Conservation (phyloP, 2,329 filamentous ascomycete species). For the Domatiomyces globalis region DNA sequence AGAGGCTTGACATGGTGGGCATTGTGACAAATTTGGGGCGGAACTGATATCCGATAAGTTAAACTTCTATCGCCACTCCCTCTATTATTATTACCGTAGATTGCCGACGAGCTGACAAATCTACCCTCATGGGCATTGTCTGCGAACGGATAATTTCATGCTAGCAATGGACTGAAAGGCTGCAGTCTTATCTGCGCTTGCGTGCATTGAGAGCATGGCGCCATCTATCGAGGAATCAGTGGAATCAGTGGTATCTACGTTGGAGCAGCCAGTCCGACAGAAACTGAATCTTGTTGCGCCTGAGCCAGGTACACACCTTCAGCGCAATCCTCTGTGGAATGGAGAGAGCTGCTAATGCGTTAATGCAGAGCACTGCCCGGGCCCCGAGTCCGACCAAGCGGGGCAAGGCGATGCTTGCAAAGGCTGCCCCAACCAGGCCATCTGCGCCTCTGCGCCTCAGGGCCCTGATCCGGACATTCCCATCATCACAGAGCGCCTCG, state of each 20-base stretch:
- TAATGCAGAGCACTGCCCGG: constrained; percentile 68
- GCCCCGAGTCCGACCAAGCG: constrained; percentile 45
- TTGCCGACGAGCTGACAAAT: neutral
- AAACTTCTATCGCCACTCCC: neutral
- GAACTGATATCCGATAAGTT: neutral
- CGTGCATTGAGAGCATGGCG: neutral
- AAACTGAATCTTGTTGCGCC: constrained; percentile 73
- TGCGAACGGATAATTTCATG: neutral
- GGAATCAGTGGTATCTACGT: neutral
- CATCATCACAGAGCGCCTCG: constrained; percentile 68
- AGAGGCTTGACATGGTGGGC: too few relatives aligned
- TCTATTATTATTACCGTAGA: too few relatives aligned
- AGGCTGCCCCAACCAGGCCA: constrained; percentile 87
- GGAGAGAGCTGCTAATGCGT: neutral
- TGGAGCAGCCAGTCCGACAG: neutral
- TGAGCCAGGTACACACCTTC: constrained; percentile 49
- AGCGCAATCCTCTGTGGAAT: neutral
- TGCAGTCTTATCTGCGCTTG: neutral
- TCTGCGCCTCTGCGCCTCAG: constrained; percentile 88
- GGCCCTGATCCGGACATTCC: constrained; percentile 91
- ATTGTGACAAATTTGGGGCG: neutral
- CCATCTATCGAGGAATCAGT: neutral
- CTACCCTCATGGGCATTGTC: neutral
- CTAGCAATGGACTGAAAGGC: neutral
- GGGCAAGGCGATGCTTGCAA: constrained; percentile 67